Evolutionary conservation across 805 yeast genomes (phyloP), one percentile per base, ranked within the genome.

Genomic region (Candida ficus): DNA sequence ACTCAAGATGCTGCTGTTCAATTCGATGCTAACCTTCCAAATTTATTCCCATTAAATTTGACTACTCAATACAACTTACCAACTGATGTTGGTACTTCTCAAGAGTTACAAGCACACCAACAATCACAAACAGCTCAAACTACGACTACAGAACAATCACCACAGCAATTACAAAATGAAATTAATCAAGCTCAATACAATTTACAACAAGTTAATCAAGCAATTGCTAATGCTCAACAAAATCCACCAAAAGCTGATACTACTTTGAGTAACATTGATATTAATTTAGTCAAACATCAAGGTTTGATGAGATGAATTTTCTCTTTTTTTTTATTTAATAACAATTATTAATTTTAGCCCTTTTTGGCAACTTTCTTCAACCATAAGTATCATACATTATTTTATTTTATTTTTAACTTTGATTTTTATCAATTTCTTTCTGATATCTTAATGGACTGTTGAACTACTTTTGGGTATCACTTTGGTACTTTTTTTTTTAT

Each of bases 11-110:
- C 31, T n/a, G 20, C 17, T 17, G 54, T 46, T 14, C 43, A 37
- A 3, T 53, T 56, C 26, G 60, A 56, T n/a, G 58, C 53, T 35
- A 56, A 48, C 41, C 47, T 56, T 38, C 60, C 60, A 29, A 49
- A 46, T 17, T 20, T 56, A 16, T 33, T 54, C 14, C 41, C 41
- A 34, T 12, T 42, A 19, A 37, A 30, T 31, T 35, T 44, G 20
- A 17, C 39, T 0, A 27, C 36, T 27, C 17, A 23, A 34, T 8
- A 27, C 32, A n/a, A n/a, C n/a, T n/a, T n/a, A n/a, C n/a, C n/a
- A n/a, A n/a, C n/a, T n/a, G n/a, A n/a, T n/a, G n/a, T n/a, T n/a
- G n/a, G n/a, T n/a, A n/a, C n/a, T 13, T 17, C 30, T 4, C 35
- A 32, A 30, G 37, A 38, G 4, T 13, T 13, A 3, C 35, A 31